Base-by-base conservation (phyloP, 176 grass and related monocot genomes). In the Olyra latifolia region DNA sequence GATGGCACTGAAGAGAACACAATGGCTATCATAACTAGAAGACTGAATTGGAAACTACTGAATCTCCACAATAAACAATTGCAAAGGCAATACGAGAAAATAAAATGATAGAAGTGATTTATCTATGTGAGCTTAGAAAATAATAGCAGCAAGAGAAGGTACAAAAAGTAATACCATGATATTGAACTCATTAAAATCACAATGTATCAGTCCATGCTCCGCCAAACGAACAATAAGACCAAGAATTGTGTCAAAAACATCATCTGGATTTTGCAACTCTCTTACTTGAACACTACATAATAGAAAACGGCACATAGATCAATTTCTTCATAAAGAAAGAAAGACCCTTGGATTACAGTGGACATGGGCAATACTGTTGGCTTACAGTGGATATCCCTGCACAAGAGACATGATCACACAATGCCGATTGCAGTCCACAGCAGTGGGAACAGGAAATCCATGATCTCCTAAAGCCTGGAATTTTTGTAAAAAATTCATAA, bases 131-230 rank as follows among this genome's bases (percentile, higher is more conserved):
- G 53, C 6, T 29, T 47, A 38, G 9, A 62, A 60, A 58, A 67
- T 0, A 35, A 32, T 8, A 77, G 0, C 24, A 59, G 25, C 38
- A 62, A n/a, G 8, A 67, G 27, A 48, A 66, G 20, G 30, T 45
- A 78, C 68, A 40, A 60, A 8, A 75, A 58, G 16, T 24, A 67
- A 72, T 93, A 95, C 92, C 96, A 95, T 98, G 82, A 98, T 91
- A 79, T 98, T 98, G 72, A 98, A 98, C 76, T 98, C 92, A 73
- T 98, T 98, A 71, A 98, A 98, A 80, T 98, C 96, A 84, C 96
- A 98, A 80, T 93, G 92, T 74, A 98, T 98, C 62, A 98, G 90
- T 52, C 96, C 96, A 89, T 98, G 96, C 83, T 98, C 96, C 27
- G 88, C 92, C 71, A 98, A 85, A 54, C 92, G 96, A 84, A 98